These are phyloP conservation scores for Populus tomentosa DNA, from an alignment of 441 rosid species.

Conservation along the genomic window DNA sequence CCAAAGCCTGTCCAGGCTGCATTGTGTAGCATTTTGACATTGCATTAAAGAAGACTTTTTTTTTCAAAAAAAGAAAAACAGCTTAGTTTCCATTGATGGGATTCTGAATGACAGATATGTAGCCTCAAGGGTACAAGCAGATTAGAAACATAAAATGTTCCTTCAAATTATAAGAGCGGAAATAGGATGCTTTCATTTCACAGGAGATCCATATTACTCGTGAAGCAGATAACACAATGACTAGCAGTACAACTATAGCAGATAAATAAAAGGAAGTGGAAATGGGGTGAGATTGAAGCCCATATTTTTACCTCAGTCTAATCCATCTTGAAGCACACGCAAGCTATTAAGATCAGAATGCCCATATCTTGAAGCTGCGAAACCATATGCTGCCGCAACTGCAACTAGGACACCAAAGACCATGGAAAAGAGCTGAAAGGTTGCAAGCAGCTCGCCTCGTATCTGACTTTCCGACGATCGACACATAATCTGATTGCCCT, in stretches of 20 bases:
- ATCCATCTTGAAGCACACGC: conserved; percentile 20
- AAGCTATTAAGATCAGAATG: conserved; percentile 27
- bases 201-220: neutral
- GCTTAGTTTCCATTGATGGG: neutral
- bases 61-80: too few species aligned
- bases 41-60: neutral
- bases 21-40: neutral
- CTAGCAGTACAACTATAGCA: neutral
- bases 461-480: conserved; percentile 48
- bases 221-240: neutral
- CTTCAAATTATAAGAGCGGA: neutral
- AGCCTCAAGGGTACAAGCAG: neutral
- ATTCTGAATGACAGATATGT: neutral
- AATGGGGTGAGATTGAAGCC: neutral
- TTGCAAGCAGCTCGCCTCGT: conserved; percentile 84
- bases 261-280: neutral
- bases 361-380: conserved; percentile 57
- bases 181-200: neutral
- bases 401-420: conserved; percentile 59
- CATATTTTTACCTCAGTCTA: conserved; percentile 13
- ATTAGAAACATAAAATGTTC: neutral
- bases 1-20: too few species aligned
- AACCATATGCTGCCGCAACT: conserved; percentile 52
- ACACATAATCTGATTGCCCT: conserved; percentile 44
- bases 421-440: conserved; percentile 71